Base-by-base conservation (phyloP, 2,329 filamentous ascomycete species). In the Epicoccum sorghinum region DNA sequence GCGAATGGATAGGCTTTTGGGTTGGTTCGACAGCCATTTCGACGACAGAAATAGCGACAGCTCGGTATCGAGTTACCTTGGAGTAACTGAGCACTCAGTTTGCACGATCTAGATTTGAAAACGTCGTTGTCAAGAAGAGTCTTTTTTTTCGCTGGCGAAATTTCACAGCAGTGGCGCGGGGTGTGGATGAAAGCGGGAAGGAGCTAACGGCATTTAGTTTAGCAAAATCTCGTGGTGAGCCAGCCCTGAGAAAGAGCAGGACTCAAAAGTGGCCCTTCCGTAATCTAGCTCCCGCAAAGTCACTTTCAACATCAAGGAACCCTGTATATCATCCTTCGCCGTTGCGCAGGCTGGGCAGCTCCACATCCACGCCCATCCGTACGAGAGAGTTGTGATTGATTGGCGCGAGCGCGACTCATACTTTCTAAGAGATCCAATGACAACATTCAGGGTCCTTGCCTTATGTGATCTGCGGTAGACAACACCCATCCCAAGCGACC, bases 1-100 rank as follows among this genome's bases (percentile, higher is more conserved):
- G 85, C 48, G 88, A 89, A 78, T 96, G 87, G 44, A 96, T 86
- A 0, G 88, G 83, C 72, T 93, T 96, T 58, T 74, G 61, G 46
- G 58, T 61, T 10, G 64, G 52, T 52, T 63, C 43, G 22, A 61
- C 52, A 37, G 65, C 64, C 68, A 71, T 69, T 44, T 52, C 56
- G 36, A 42, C 32, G 37, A 55, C 40, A 18, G 35, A 54, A 54
- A 54, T 54, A 38, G 46, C 52, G 52, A 55, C 52, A 55, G 32
- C 41, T 29, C 18, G 36, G 41, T 55, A 46, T 30, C 12, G 2
- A 37, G 25, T 18, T 45, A 54, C 50, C 42, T 60, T 54, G 41
- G 25, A 4, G 13, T 41, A 43, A 38, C 27, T 37, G 29, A 4
- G 23, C 35, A 29, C 35, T 52, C 37, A 18, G 24, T 9, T 47